Percentiles rank a stretch among this genome's conserved stretches.
Evolutionary conservation across 2,329 filamentous ascomycete genomes (phyloP).

Genomic region (Coniochaeta hoffmannii): DNA sequence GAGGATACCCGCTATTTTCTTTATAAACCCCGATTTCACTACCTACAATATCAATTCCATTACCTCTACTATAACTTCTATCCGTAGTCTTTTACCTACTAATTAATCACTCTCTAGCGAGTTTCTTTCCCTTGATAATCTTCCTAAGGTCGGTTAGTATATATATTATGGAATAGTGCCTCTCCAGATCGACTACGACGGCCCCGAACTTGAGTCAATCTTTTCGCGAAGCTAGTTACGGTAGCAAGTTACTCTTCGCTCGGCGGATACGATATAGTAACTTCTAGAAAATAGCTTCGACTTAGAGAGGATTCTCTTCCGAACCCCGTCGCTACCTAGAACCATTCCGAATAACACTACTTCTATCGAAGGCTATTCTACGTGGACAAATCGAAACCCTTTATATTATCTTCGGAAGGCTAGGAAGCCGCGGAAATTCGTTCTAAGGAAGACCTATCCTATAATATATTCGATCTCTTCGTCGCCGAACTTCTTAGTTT

Average conservation of each 20-base stretch:
- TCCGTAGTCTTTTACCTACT: too few relatives aligned
- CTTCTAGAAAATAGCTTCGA: neutral
- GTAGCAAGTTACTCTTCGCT: neutral
- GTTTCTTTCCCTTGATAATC: too few relatives aligned
- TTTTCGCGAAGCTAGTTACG: neutral
- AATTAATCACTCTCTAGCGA: too few relatives aligned
- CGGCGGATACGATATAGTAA: neutral
- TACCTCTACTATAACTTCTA: too few relatives aligned
- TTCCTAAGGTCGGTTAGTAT: too few relatives aligned
- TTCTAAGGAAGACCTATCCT: neutral
- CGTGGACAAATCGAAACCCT: conserved; percentile 3
- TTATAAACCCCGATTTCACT: too few relatives aligned
- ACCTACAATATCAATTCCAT: too few relatives aligned
- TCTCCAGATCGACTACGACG: neutral
- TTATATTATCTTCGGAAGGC: neutral
- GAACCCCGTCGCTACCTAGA: conserved; percentile 3
- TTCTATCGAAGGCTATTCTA: conserved; percentile 3
- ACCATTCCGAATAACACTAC: neutral
- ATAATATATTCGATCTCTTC: neutral
- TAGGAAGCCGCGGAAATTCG: neutral
- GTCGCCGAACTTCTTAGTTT: conserved; percentile 1
- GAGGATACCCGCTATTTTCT: too few relatives aligned
- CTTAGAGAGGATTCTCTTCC: conserved; percentile 4
- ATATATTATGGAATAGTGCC: neutral
- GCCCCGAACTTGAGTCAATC: neutral